Evolutionary conservation across 2,329 filamentous ascomycete species (phyloP), one percentile per base, ranked within the genome.

Genomic region (Phaeoacremonium minimum): DNA sequence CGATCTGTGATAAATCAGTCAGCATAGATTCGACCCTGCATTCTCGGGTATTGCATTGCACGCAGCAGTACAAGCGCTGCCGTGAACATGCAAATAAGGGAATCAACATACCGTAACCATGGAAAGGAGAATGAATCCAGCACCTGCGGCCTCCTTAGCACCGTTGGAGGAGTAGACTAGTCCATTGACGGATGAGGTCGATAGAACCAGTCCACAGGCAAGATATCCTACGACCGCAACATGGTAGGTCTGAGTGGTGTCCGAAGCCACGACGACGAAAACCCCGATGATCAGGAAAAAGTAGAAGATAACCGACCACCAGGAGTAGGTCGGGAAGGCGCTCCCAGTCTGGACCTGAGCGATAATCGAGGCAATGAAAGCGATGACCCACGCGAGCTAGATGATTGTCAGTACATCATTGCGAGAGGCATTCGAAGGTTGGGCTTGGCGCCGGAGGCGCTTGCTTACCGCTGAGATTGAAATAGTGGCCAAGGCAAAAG

Each of bases 321-420:
- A 98, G 15, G 85, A 82, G 60, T 89, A 96, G 46, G 88, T 86
- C 12, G 89, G 88, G 53, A 89, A 95, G 6, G 57, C 52, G 17
- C 57, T 55, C 36, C 63, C 64, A 35, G 63, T 66, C 40, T 74
- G 63, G 29, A 76, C 55, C 40, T 77, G 71, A 28, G 83, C 82
- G 50, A 96, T 80, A 56, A 95, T 83, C 42, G 87, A 91, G 45
- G 83, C 75, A 53, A 97, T 77, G 60, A 97, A 94, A 31, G 88
- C 80, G 54, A 98, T 95, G 48, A 95, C 63, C 93, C 93, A 98
- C 41, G 90, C 91, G 46, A 95, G 81, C 91, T 97, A 58, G 6
- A 44, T 37, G 28, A 46, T 36, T 48, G 50, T 49, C 36, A 44
- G 46, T 41, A 26, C 9, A n/a, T 9, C 22, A 9, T 9, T 26